Evolutionary conservation across 176 grass and related monocot genomes (phyloP).

Genomic region (Urochloa ruziziensis): DNA sequence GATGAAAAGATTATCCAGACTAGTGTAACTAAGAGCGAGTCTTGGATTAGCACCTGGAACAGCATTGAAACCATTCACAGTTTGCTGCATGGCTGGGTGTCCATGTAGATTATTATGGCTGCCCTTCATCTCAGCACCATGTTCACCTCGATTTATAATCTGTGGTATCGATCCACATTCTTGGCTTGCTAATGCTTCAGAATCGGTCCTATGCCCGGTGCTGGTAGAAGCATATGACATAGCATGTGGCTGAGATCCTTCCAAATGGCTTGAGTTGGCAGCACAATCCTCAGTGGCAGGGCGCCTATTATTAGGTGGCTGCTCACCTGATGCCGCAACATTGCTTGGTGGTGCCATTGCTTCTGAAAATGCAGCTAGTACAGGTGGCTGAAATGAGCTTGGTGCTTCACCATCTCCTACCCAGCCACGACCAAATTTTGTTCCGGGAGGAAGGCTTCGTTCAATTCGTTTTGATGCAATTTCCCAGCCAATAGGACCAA

Average conservation of each 20-base stretch:
- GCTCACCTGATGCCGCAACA: conserved; percentile 28
- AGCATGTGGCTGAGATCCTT: conserved; percentile 17
- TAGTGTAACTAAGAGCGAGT: conserved; percentile 30
- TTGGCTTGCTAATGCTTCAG: conserved; percentile 9
- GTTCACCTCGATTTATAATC: conserved; percentile 10
- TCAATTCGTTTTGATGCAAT: conserved; percentile 68
- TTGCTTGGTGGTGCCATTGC: conserved; percentile 12
- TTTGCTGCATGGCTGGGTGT: conserved; percentile 25
- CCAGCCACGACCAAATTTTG: conserved; percentile 75
- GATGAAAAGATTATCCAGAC: neutral
- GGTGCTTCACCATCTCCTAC: conserved; percentile 64
- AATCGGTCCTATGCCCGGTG: conserved; percentile 7
- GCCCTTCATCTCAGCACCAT: conserved; percentile 30
- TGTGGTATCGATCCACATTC: conserved; percentile 29
- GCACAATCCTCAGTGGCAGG: neutral
- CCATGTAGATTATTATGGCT: conserved; percentile 26
- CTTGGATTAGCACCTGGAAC: conserved; percentile 26
- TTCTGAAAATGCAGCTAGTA: conserved; percentile 28
- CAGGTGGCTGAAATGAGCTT: conserved; percentile 31
- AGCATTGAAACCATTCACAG: conserved; percentile 57
- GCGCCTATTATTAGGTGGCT: neutral
- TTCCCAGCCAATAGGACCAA: conserved; percentile 73
- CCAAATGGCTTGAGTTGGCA: neutral
- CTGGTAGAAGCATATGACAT: conserved; percentile 7
- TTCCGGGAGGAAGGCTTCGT: conserved; percentile 50